Base-by-base conservation (phyloP, 1,284 basidiomycete species). In the Kwoniella shivajii region DNA sequence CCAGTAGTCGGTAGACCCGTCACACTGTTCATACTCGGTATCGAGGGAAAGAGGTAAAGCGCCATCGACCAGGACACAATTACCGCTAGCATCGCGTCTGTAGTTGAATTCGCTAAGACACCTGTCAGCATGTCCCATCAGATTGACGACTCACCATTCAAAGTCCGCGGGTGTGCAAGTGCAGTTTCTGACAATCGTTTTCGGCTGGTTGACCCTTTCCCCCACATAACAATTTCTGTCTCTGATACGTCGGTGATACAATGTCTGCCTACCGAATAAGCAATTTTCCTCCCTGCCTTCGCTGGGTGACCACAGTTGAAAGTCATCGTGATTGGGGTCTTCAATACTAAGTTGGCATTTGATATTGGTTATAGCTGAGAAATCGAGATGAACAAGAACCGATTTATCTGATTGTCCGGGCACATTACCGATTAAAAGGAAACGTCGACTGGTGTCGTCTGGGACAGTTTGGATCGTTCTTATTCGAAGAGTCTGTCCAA, bases 251-350 rank as follows among this genome's bases (percentile, higher is more conserved):
- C 94, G 88, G 75, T 93, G 89, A 71, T 93, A 96, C 24, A 89
- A 80, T 0, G 89, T 91, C 88, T 93, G 67, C 60, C 88, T 84
- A 27, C 93, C 93, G 68, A 96, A 97, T 14, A 97, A 73, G 78
- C 89, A 91, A 54, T 81, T 78, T 74, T 92, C 88, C 24, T 81
- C 78, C 2, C 93, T 84, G 50, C 86, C 85, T 71, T 93, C 88
- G 56, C 88, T 89, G 0, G 93, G 93, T 74, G 88, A 91, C 93
- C 94, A 97, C 3, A 94, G 78, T 75, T 96, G 93, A 72, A 96
- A 97, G 76, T 97, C 93, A 69, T 96, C 92, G 45, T 86, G 79
- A 30, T 82, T 83, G 4, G 91, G 87, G 69, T 95, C 80, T 1
- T 89, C 83, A 4, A 83, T 55, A 64, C 84, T 84, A 45, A 92